Evolutionary conservation across 257 asterid species (phyloP), one percentile per base, ranked within the genome.

Genomic region (Prunella vulgaris): DNA sequence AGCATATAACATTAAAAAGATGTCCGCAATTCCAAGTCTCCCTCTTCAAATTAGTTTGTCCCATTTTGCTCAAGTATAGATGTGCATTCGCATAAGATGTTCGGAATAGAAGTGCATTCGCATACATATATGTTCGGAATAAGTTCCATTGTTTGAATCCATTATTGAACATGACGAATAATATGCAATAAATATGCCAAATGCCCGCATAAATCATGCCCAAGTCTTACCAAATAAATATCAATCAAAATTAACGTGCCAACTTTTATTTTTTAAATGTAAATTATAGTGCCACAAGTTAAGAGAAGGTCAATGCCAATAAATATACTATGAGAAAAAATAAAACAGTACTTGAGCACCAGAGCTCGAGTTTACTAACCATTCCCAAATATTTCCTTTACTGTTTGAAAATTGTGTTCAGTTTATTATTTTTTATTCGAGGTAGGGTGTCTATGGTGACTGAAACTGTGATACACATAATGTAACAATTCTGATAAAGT

Each of bases 101-200:
- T 42, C 25, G 7, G 69, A 69, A 42, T 24, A 9, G 52, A 61
- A 27, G 62, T 21, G 9, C 21, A 78, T 42, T 17, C 22, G 6
- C 51, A 72, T 30, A 40, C 53, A 37, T 27, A 77, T 27, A 77
- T 24, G 10, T 8, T 42, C 25, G 7, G 69, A 69, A 17, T 59
- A 37, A 68, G 54, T 27, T 53, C 24, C 37, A 52, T 52, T 64
- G 7, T 51, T 37, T 24, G 48, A 49, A 38, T 10, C 15, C n/a
- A 27, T 14, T 12, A 44, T 33, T 32, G 64, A 18, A 49, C 17
- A 15, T 58, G 46, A 48, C 38, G 25, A 24, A 27, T 27, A 53
- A 27, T 20, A 40, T 4, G 21, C 32, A 51, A 48, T 15, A 5
- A 59, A 49, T 64, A 65, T 32, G 64, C 63, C 49, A 65, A 64